Percentiles rank a stretch among this genome's conserved stretches.
These are phyloP conservation scores for Antrodiella citrinella DNA, from an alignment of 768 basidiomycete genomes.

Conservation along the genomic window DNA sequence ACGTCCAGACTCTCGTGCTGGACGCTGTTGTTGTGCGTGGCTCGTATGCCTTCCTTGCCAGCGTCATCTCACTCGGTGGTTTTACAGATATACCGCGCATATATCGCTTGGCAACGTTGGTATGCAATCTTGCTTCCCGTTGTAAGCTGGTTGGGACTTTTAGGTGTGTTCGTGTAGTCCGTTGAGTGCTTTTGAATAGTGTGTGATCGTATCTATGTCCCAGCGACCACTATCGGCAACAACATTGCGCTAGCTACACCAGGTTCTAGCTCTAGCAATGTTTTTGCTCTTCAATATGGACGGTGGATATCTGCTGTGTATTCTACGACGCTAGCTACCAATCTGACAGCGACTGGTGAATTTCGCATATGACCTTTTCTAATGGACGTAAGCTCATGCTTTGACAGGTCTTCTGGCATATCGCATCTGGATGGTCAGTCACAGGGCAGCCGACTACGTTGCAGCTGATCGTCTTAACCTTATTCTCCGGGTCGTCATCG, in stretches of 20 bases:
- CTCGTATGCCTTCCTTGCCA: not conserved
- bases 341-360: conserved; percentile 24
- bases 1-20: conserved; percentile 13
- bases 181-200: too few relatives aligned
- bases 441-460: conserved; percentile 12
- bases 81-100: conserved; percentile 8
- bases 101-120: conserved; percentile 1
- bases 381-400: not conserved
- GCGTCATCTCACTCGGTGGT: not conserved
- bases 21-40: conserved; percentile 17
- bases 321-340: conserved; percentile 22
- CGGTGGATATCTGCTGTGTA: conserved; percentile 28
- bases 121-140: not conserved
- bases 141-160: conserved; percentile 6
- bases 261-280: conserved; percentile 6
- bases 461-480: conserved; percentile 13
- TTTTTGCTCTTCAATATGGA: conserved; percentile 20
- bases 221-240: conserved; percentile 15
- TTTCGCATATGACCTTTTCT: too few relatives aligned
- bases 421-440: conserved; percentile 25
- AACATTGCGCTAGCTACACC: conserved; percentile 10
- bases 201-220: too few relatives aligned
- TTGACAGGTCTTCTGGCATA: conserved; percentile 23
- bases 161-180: too few relatives aligned
- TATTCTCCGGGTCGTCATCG: conserved; percentile 26